A percentile compares a stretch with the other conserved stretches of the same genome.
Conservation (phyloP, 139 green algal genomes). For the Chlamydomonas eustigma region DNA sequence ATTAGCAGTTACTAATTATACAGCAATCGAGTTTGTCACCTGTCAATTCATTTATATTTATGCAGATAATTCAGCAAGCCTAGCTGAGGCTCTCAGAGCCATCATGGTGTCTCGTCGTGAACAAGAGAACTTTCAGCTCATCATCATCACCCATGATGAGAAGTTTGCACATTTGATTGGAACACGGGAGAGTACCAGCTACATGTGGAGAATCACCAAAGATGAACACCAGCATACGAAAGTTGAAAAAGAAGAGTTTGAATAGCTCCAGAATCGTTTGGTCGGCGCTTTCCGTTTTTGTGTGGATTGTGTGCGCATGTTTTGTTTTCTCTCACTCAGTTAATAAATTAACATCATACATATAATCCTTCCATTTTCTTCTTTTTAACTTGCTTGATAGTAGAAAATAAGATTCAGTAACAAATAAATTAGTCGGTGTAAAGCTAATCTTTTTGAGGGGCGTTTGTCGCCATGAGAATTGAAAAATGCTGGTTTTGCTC, state of each 20-base stretch:
- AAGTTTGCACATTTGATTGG: slow-evolving; percentile 74
- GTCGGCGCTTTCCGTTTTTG: background rate
- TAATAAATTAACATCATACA: too few species aligned
- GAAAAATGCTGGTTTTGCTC: slow-evolving; percentile 99
- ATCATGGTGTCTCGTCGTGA: slow-evolving; percentile 74
- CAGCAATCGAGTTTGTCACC: too few species aligned
- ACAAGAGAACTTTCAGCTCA: slow-evolving; percentile 97
- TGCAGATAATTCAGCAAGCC: slow-evolving; percentile 59
- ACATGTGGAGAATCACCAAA: slow-evolving; percentile 85
- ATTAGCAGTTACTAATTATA: too few species aligned
- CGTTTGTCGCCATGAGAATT: slow-evolving; percentile 80
- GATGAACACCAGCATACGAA: slow-evolving; percentile 71
- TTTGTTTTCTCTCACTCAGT: too few species aligned
- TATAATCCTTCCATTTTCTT: too few species aligned
- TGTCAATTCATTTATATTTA: background rate
- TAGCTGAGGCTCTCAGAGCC: slow-evolving; percentile 57
- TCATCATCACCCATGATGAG: slow-evolving; percentile 99
- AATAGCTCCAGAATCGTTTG: too few species aligned
- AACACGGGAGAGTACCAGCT: slow-evolving; percentile 64
- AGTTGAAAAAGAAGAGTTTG: slow-evolving; percentile 57
- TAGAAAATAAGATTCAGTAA: too few species aligned
- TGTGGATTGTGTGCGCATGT: background rate
- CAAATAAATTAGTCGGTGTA: too few species aligned
- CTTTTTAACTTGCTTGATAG: too few species aligned
- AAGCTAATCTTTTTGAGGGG: too few species aligned